phyloP scores from a whole-genome alignment of 306 rosid species.

The Cotoneaster glaucophyllus region DNA sequence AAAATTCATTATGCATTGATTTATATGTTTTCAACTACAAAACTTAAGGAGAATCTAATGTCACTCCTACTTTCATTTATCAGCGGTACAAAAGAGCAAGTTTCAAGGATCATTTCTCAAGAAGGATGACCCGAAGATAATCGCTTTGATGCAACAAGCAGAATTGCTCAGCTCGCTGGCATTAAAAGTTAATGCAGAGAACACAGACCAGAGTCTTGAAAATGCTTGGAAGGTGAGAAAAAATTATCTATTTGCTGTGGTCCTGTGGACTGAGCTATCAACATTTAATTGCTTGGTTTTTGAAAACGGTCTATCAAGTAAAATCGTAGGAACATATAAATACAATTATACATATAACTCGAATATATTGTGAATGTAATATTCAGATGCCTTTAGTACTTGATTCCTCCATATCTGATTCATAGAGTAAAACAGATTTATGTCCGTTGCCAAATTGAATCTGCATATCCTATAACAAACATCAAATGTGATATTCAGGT shows the following conservation, averaged over 20 bases:
- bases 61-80: constrained; percentile 20
- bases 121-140: constrained; percentile 86
- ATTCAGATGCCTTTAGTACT: not conserved
- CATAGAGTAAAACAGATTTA: not conserved
- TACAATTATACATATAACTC: not conserved
- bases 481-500: constrained; percentile 41
- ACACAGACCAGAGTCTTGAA: constrained; percentile 91
- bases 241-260: constrained; percentile 4
- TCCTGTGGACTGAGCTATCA: constrained; percentile 2
- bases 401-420: not conserved
- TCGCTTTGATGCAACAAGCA: constrained; percentile 86
- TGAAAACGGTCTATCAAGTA: too few species aligned
- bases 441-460: not conserved
- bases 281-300: not conserved
- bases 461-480: constrained; percentile 18
- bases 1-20: not conserved
- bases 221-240: constrained; percentile 94
- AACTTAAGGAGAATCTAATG: not conserved
- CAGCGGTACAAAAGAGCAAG: constrained; percentile 53
- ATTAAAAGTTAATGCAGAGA: constrained; percentile 70
- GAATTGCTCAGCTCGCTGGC: constrained; percentile 88
- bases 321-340: not conserved
- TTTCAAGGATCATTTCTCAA: constrained; percentile 63
- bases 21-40: not conserved
- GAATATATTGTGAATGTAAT: not conserved